Evolutionary conservation across 2,329 filamentous ascomycete genomes (phyloP), one percentile per base, ranked within the genome.

Genomic region (Ceratocystis cubensis): DNA sequence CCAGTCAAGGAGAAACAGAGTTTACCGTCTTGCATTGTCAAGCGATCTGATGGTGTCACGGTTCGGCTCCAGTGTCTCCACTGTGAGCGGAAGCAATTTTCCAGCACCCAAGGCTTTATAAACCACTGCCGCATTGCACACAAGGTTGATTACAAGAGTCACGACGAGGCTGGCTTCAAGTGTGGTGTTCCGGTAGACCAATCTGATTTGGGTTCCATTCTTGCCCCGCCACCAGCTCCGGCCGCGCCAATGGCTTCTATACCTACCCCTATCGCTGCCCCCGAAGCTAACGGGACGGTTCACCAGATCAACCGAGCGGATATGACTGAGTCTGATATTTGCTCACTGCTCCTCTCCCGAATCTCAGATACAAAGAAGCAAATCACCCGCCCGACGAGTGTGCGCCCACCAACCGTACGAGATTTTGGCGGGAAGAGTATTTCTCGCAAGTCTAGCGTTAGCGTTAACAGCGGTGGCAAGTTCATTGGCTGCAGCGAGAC

Each of bases 61-160:
- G 93, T 97, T 70, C 95, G 96, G 76, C 82, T 97, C 62, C 88
- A 96, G 69, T 99, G 94, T 78, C 77, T 89, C 68, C 88, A 94
- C 75, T 97, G 94, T 76, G 82, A 91, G 63, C 84, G 93, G 70
- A 89, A 91, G 74, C 90, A 96, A 75, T 97, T 97, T 73, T 92
- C 88, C 66, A 97, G 92, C 77, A 95, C 92, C 0, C 94, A 97
- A 75, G 94, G 94, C n/a, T 97, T 97, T 77, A 94, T 99, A 78
- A 99, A 99, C 73, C 94, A 99, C 74, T 97, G 93, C 74, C 91
- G 94, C 67, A 97, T 99, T 72, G 91, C 92, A 30, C 94, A 99
- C 77, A 89, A 88, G 74, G 84, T 90, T 68, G 91, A 95, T 70
- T 97, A 92, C 79, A 93, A 96, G 77, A 96, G 91, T 71, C 94